These are phyloP conservation scores for Phytophthora foliorum DNA, from an alignment of 352 stramenopile species.

Conservation along the genomic window DNA sequence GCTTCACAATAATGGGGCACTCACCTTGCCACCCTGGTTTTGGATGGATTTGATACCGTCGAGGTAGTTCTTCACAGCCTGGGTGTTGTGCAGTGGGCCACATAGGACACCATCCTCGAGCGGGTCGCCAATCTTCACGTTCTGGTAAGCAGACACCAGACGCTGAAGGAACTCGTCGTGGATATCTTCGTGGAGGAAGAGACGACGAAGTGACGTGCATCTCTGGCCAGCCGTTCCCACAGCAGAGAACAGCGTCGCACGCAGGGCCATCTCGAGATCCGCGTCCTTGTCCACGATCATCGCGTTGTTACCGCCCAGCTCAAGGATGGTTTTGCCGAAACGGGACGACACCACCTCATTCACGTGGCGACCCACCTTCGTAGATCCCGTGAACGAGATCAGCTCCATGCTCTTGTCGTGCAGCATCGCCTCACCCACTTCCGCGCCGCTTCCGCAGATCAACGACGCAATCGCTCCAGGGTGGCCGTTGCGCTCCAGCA, in stretches of 20 bases:
- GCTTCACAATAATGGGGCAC: constrained; percentile 1
- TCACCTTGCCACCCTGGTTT: constrained; percentile 86
- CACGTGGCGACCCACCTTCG: constrained; percentile 88
- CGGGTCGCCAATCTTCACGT: constrained; percentile 91
- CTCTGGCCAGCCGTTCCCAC: constrained; percentile 94
- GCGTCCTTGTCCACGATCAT: constrained; percentile 95
- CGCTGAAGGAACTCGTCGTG: constrained; percentile 91
- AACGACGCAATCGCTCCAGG: constrained; percentile 86
- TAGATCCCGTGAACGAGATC: constrained; percentile 94
- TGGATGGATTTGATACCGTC: constrained; percentile 89
- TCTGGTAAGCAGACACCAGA: constrained; percentile 88
- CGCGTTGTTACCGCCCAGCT: constrained; percentile 94
- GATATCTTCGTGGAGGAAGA: constrained; percentile 93
- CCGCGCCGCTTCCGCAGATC: constrained; percentile 79
- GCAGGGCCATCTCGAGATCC: constrained; percentile 92
- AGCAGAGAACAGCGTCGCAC: constrained; percentile 91
- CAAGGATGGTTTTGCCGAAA: constrained; percentile 94
- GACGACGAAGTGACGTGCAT: constrained; percentile 92
- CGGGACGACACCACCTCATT: constrained; percentile 88
- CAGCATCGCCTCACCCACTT: constrained; percentile 90
- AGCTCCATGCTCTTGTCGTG: constrained; percentile 90
- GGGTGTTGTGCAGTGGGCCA: constrained; percentile 74
- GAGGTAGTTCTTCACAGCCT: constrained; percentile 90
- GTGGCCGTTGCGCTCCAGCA: constrained; percentile 90
- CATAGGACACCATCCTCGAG: constrained; percentile 88